phyloP scores from a whole-genome alignment of 2,329 filamentous ascomycete genomes.

The Cadophora sp. region DNA sequence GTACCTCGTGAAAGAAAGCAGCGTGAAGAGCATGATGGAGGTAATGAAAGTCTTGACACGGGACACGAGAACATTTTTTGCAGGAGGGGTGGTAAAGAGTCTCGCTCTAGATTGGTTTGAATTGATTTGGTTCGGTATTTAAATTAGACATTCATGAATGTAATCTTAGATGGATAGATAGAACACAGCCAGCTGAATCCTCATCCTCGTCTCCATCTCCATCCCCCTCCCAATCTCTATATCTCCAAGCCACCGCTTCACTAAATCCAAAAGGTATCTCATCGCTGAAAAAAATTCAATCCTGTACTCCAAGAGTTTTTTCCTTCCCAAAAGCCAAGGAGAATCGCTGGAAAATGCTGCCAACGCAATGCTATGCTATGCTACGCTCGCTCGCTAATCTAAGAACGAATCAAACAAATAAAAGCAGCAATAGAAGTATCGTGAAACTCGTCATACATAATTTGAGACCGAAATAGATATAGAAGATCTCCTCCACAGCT shows the following conservation, averaged over 20 bases:
- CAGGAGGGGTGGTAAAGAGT: too few species aligned
- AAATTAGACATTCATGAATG: not conserved
- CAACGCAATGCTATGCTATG: not conserved
- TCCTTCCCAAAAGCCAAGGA: not conserved
- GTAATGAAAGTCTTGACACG: too few species aligned
- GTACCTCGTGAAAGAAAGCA: too few species aligned
- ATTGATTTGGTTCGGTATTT: not conserved
- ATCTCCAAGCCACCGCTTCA: not conserved
- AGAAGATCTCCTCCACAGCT: not conserved
- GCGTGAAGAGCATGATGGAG: too few species aligned
- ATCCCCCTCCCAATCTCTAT: too few species aligned
- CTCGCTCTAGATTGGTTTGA: too few species aligned
- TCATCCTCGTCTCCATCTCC: not conserved
- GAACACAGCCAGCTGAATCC: slow-evolving; percentile 15
- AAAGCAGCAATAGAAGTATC: not conserved
- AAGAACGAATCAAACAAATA: not conserved
- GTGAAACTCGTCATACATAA: not conserved
- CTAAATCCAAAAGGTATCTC: not conserved
- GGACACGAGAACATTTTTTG: too few species aligned
- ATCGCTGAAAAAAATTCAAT: not conserved
- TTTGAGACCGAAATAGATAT: not conserved
- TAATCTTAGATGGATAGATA: not conserved
- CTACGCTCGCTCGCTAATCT: slow-evolving; percentile 6
- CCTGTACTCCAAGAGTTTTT: not conserved
- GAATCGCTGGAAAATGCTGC: slow-evolving; percentile 1